Evolutionary conservation across 768 basidiomycete genomes (phyloP), one percentile per base, ranked within the genome.

Genomic region (Leccinum fibrillosum): DNA sequence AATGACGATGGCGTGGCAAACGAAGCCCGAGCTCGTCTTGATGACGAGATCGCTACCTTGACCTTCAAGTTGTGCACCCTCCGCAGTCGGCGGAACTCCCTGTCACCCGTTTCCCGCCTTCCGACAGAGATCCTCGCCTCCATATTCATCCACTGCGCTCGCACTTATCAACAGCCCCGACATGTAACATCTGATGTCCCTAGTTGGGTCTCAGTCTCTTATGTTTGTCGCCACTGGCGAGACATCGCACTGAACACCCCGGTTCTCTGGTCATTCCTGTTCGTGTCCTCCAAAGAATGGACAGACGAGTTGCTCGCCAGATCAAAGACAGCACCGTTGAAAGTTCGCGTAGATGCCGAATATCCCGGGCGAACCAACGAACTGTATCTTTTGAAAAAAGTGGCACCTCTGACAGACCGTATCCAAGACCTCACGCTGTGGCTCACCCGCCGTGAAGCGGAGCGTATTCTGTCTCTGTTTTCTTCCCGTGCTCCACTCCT

Each of bases 301-400:
- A 74, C 72, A 17, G 69, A 75, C 54, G 78, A 77, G 62, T 76
- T 82, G 72, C 58, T 82, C 25, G 66, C 63, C 35, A 73, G 80
- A 21, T 82, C 81, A 3, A 80, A 78, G 62, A 74, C 67, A 66
- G 74, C 74, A 15, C 69, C 73, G 32, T 47, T 71, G 44, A 57
- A 57, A 34, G 51, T 71, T 30, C n/a, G 53, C 37, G 28, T 52
- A 3, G 65, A 69, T 66, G 77, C 23, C 56, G 66, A 47, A 57
- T 78, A 53, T 69, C 65, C 53, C 21, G 56, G 69, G 63, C 26
- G 61, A 62, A 57, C 48, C 70, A 45, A 56, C 64, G 32, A 70
- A 64, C 56, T 54, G 65, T 7, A 70, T 69, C 13, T 74, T 67
- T 10, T 78, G 26, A 67, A 67, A 35, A 67, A 65, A 28, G 69